Percentiles rank a stretch among this genome's conserved stretches.
These are phyloP conservation scores for Hyphodiscus sp. DNA, from an alignment of 2,329 filamentous ascomycete genomes.

Conservation along the genomic window DNA sequence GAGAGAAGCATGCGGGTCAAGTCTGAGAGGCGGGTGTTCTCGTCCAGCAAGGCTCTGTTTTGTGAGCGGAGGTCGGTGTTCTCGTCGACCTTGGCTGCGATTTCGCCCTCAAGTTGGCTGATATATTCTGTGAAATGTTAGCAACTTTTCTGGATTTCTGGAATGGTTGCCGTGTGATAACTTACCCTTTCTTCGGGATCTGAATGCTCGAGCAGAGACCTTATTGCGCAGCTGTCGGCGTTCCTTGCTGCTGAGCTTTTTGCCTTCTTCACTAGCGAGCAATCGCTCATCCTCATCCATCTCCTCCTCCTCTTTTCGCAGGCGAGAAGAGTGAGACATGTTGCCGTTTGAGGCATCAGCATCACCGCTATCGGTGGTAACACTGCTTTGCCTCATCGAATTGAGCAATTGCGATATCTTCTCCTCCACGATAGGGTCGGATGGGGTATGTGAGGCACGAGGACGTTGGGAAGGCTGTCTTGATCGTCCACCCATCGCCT, in stretches of 20 bases:
- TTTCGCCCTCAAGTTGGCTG: slow-evolving; percentile 83
- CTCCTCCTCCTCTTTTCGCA: slow-evolving; percentile 92
- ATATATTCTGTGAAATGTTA: slow-evolving; percentile 83
- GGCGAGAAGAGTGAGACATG: slow-evolving; percentile 62
- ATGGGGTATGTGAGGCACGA: slow-evolving; percentile 32
- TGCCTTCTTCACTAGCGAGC: slow-evolving; percentile 93
- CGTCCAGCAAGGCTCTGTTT: slow-evolving; percentile 75
- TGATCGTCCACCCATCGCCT: slow-evolving; percentile 32
- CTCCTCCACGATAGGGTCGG: slow-evolving; percentile 75
- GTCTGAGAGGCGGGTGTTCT: slow-evolving; percentile 75
- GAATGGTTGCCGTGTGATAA: slow-evolving; percentile 4
- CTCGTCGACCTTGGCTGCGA: slow-evolving; percentile 77
- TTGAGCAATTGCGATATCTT: slow-evolving; percentile 90
- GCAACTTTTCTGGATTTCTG: slow-evolving; percentile 28
- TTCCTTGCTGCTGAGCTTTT: slow-evolving; percentile 98
- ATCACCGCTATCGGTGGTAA: slow-evolving; percentile 47
- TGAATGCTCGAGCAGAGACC: slow-evolving; percentile 94
- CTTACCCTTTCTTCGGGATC: slow-evolving; percentile 95
- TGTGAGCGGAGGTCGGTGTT: slow-evolving; percentile 72
- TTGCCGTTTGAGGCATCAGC: slow-evolving; percentile 33
- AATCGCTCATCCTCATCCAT: slow-evolving; percentile 98
- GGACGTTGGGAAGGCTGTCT: slow-evolving; percentile 35
- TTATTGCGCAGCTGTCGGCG: slow-evolving; percentile 97
- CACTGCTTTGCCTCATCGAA: slow-evolving; percentile 71
- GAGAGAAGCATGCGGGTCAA: slow-evolving; percentile 75